Conservation (phyloP, 2,329 filamentous ascomycete species). For the Fusarium sp. region DNA sequence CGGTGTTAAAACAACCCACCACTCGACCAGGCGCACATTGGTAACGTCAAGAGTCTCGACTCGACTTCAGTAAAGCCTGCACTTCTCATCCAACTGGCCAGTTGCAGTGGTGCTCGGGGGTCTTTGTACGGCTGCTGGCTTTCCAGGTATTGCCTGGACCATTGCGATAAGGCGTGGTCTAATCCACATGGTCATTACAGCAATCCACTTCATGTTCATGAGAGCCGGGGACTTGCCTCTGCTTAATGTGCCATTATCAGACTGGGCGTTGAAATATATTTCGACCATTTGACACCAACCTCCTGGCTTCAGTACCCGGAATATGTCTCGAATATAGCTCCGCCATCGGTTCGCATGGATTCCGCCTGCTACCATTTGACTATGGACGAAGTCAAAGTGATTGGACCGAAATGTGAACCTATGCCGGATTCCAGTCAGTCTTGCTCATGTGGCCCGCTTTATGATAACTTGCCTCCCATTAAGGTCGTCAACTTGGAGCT, state of each 20-base stretch:
- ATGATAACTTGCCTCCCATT: slow-evolving; percentile 67
- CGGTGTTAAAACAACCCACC: slow-evolving; percentile 59
- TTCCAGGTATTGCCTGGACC: slow-evolving; percentile 75
- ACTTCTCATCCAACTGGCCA: slow-evolving; percentile 69
- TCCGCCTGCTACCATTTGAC: slow-evolving; percentile 77
- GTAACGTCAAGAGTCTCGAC: slow-evolving; percentile 73
- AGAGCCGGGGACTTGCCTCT: slow-evolving; percentile 60
- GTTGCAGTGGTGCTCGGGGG: slow-evolving; percentile 71
- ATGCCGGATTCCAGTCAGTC: slow-evolving; percentile 15
- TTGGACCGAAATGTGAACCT: slow-evolving; percentile 77
- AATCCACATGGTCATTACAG: slow-evolving; percentile 12
- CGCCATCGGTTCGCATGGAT: slow-evolving; percentile 81
- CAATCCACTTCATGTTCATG: background rate
- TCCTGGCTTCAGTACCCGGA: slow-evolving; percentile 76
- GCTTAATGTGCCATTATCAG: slow-evolving; percentile 83
- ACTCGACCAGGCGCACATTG: slow-evolving; percentile 77
- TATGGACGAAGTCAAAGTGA: slow-evolving; percentile 87
- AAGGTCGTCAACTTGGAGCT: slow-evolving; percentile 79
- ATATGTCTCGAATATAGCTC: slow-evolving; percentile 81
- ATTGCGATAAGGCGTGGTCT: slow-evolving; percentile 75
- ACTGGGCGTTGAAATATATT: slow-evolving; percentile 87
- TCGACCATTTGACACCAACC: slow-evolving; percentile 94
- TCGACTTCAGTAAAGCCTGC: slow-evolving; percentile 79
- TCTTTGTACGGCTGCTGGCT: slow-evolving; percentile 75
- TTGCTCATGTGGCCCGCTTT: background rate